A percentile compares a stretch with the other conserved stretches of the same genome.
phyloP scores from a whole-genome alignment of 441 rosid genomes.

The Viola pubescens region DNA sequence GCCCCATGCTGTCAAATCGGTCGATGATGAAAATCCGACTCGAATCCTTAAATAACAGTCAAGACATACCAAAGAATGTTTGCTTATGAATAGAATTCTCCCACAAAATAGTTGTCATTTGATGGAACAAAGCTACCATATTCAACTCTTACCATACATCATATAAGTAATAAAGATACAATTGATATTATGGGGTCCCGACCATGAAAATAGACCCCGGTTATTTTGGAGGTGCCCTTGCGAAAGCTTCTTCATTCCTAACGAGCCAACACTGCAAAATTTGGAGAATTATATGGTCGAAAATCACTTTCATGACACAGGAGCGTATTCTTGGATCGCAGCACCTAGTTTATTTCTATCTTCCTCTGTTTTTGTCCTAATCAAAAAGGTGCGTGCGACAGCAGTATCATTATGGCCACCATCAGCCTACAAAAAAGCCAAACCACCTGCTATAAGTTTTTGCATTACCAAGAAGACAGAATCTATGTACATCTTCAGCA shows the following conservation, averaged over 20 bases:
- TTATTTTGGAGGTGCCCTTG: constrained; percentile 10
- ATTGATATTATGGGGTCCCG: constrained; percentile 11
- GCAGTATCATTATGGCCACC: constrained; percentile 34
- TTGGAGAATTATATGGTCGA: constrained; percentile 2
- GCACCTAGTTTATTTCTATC: constrained; percentile 69
- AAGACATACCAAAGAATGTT: too few species aligned
- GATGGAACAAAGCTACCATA: too few species aligned
- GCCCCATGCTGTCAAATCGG: too few species aligned
- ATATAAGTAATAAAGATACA: constrained; percentile 22
- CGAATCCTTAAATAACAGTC: too few species aligned
- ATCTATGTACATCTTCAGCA: too few species aligned
- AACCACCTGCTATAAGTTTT: neutral
- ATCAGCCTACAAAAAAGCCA: constrained; percentile 39
- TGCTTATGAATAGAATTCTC: too few species aligned
- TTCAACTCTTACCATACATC: constrained; percentile 2
- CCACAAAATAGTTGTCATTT: too few species aligned
- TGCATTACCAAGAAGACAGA: too few species aligned
- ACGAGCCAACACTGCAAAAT: constrained; percentile 19
- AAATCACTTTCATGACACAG: constrained; percentile 38
- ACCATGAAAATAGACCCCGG: constrained; percentile 14
- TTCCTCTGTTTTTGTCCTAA: constrained; percentile 63
- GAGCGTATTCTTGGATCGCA: constrained; percentile 76
- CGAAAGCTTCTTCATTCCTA: constrained; percentile 15
- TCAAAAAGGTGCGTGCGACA: constrained; percentile 67
- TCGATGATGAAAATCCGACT: too few species aligned